Percentiles rank a stretch among this genome's conserved stretches.
phyloP scores from a whole-genome alignment of 1,284 basidiomycete genomes.

The Gomphus bonarii region DNA sequence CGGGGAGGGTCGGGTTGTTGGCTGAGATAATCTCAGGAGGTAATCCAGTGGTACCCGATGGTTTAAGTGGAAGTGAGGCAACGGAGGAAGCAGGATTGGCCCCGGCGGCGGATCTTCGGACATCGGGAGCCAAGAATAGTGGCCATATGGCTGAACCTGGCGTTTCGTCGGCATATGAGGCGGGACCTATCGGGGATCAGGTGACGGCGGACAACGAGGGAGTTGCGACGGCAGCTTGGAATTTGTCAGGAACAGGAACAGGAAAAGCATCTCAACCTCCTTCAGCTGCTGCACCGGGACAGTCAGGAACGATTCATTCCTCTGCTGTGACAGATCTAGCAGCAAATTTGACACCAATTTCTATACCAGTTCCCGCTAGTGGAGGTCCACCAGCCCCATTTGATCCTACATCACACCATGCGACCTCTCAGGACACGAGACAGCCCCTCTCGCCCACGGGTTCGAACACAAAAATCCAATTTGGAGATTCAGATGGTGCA shows the following conservation, averaged over 20 bases:
- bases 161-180: not conserved
- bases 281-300: not conserved
- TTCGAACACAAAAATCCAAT: slow-evolving; percentile 5
- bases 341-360: not conserved
- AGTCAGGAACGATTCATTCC: not conserved
- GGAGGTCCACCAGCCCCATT: slow-evolving; percentile 13
- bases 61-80: not conserved
- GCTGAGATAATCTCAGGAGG: not conserved
- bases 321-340: not conserved
- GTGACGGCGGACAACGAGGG: not conserved
- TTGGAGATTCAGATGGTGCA: slow-evolving; percentile 13
- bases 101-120: not conserved
- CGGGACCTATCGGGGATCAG: not conserved
- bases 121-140: not conserved
- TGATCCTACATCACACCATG: slow-evolving; percentile 3
- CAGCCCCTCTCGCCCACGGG: not conserved
- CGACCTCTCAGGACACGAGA: not conserved
- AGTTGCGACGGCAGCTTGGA: not conserved
- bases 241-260: not conserved
- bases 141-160: not conserved
- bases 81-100: not conserved
- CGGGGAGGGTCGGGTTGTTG: not conserved
- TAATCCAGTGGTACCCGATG: not conserved
- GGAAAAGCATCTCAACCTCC: not conserved
- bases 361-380: slow-evolving; percentile 6